These are phyloP conservation scores for Phialophora verrucosa DNA, from an alignment of 2,329 filamentous ascomycete genomes.

Conservation along the genomic window DNA sequence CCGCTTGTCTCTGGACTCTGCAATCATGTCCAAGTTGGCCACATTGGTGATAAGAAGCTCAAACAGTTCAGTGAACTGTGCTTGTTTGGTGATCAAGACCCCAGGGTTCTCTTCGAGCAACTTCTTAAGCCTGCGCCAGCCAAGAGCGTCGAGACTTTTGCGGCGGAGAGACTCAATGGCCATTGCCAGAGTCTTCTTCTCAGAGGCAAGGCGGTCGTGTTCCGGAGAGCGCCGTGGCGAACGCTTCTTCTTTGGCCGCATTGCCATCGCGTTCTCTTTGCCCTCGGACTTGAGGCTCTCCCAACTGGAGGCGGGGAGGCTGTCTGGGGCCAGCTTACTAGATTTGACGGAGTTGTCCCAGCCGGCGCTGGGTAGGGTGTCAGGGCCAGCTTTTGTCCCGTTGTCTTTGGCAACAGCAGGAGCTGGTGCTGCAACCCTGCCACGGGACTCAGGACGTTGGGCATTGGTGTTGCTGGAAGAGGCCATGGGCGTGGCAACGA, in stretches of 20 bases:
- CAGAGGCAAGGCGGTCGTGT: constrained; percentile 30
- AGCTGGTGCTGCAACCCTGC: constrained; percentile 15
- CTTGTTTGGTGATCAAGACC: constrained; percentile 34
- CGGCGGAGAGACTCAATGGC: constrained; percentile 34
- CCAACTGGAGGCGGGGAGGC: constrained; percentile 8
- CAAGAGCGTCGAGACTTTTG: constrained; percentile 32
- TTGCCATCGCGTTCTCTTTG: constrained; percentile 36
- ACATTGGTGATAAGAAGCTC: constrained; percentile 31
- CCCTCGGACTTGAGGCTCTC: constrained; percentile 30
- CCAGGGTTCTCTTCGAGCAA: constrained; percentile 33
- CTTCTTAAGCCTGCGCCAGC: constrained; percentile 36
- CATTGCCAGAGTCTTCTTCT: constrained; percentile 29
- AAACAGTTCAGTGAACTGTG: constrained; percentile 35
- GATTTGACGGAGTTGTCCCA: constrained; percentile 7
- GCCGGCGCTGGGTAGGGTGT: neutral
- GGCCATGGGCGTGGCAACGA: constrained; percentile 38
- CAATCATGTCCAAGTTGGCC: constrained; percentile 29
- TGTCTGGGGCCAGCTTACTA: neutral
- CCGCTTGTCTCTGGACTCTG: constrained; percentile 26
- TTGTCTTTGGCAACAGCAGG: constrained; percentile 26
- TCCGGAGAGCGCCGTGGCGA: constrained; percentile 27
- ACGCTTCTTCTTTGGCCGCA: constrained; percentile 23
- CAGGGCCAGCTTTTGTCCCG: neutral
- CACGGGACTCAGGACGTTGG: constrained; percentile 32
- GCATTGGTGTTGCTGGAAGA: neutral